These are phyloP conservation scores for Curvularia sp. DNA, from an alignment of 2,329 filamentous ascomycete genomes.

Conservation along the genomic window DNA sequence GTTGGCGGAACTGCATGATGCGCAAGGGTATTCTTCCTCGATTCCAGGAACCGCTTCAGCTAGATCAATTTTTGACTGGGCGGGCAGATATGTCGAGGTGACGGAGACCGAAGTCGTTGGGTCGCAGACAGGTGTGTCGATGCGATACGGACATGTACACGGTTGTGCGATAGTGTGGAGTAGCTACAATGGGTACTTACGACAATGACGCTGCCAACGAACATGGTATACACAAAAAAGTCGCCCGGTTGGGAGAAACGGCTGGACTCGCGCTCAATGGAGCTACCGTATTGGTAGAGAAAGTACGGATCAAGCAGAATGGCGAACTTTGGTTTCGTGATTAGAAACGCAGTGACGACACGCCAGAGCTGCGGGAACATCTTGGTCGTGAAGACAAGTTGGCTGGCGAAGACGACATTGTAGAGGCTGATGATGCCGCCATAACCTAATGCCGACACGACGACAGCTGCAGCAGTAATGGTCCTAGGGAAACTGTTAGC, in stretches of 20 bases:
- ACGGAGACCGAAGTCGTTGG: slow-evolving; percentile 23
- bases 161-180: slow-evolving; percentile 27
- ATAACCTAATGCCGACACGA: slow-evolving; percentile 68
- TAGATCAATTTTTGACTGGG: slow-evolving; percentile 52
- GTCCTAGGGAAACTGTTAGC: slow-evolving; percentile 66
- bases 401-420: slow-evolving; percentile 63
- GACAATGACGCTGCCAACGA: slow-evolving; percentile 73
- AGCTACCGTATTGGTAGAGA: slow-evolving; percentile 77
- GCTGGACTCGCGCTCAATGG: slow-evolving; percentile 73
- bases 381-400: slow-evolving; percentile 61
- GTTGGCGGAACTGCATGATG: slow-evolving; percentile 58
- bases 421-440: slow-evolving; percentile 61
- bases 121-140: slow-evolving; percentile 30
- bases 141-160: slow-evolving; percentile 20
- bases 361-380: slow-evolving; percentile 66
- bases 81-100: slow-evolving; percentile 68
- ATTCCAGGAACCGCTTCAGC: slow-evolving; percentile 64
- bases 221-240: slow-evolving; percentile 79
- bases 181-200: slow-evolving; percentile 66
- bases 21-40: slow-evolving; percentile 62
- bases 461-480: slow-evolving; percentile 68
- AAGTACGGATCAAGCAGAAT: slow-evolving; percentile 79
- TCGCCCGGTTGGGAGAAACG: slow-evolving; percentile 79
- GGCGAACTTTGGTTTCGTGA: slow-evolving; percentile 62
- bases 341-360: slow-evolving; percentile 63